These are phyloP conservation scores for Hymenoscyphus repandus DNA, from an alignment of 2,329 filamentous ascomycete genomes.

Conservation along the genomic window DNA sequence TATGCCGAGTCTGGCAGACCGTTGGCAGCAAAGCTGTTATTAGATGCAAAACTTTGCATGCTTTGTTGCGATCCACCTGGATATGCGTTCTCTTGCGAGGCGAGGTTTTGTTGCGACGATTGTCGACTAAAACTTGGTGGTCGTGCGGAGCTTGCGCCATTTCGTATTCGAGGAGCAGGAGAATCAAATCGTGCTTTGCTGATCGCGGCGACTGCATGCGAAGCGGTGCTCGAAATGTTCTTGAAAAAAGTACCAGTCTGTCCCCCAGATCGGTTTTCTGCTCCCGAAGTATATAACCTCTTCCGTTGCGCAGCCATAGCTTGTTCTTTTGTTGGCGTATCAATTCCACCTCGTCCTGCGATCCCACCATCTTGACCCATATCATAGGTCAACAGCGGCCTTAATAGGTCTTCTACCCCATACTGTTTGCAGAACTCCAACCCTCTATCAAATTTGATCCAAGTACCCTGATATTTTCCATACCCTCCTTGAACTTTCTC, in stretches of 20 bases:
- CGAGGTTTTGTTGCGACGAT: slow-evolving; percentile 61
- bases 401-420: slow-evolving; percentile 69
- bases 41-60: slow-evolving; percentile 64
- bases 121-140: slow-evolving; percentile 68
- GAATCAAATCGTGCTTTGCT: slow-evolving; percentile 95
- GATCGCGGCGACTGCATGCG: slow-evolving; percentile 89
- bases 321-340: slow-evolving; percentile 97
- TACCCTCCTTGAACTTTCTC: slow-evolving; percentile 99
- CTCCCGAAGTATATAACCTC: slow-evolving; percentile 74
- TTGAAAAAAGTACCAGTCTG: slow-evolving; percentile 88
- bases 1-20: slow-evolving; percentile 57
- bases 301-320: slow-evolving; percentile 96
- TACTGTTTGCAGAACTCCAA: slow-evolving; percentile 84
- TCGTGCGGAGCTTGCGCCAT: slow-evolving; percentile 51
- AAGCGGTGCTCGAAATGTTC: slow-evolving; percentile 90
- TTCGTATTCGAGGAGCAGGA: slow-evolving; percentile 62
- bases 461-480: slow-evolving; percentile 97
- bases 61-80: slow-evolving; percentile 80
- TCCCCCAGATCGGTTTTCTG: slow-evolving; percentile 63
- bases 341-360: slow-evolving; percentile 69
- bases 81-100: slow-evolving; percentile 58
- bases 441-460: slow-evolving; percentile 91
- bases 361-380: slow-evolving; percentile 70
- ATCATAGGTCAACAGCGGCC: slow-evolving; percentile 73
- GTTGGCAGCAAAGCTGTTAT: slow-evolving; percentile 63